Evolutionary conservation across 495 filamentous ascomycete genomes (phyloP), one percentile per base, ranked within the genome.

Genomic region (Alectoria sarmentosa): DNA sequence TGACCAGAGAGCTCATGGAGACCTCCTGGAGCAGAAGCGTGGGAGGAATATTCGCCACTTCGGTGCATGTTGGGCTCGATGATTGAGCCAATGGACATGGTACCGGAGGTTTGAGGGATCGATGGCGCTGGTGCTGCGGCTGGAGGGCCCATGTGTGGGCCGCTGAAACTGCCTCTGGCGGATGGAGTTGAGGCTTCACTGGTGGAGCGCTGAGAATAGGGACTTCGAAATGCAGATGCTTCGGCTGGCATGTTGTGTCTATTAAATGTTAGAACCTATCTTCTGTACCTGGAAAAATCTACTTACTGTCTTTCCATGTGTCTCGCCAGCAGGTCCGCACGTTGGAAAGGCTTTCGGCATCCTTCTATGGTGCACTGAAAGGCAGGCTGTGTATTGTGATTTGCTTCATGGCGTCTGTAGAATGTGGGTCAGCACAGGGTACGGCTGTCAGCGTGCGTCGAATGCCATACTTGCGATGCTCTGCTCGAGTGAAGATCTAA

Each of bases 221-320:
- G 61, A 54, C 59, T 66, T 26, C 67, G 61, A 14, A 49, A 64
- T 32, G 67, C 65, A 9, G 65, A 64, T n/a, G 62, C 28, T 5
- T 61, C 57, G 26, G 61, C 68, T 34, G 68, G 58, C 61, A 70
- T 68, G 14, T 72, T 67, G 56, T 72, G 70, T 63, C 69, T 71
- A 56, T 21, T 49, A 6, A 23, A 36, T 28, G 26, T 66, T 34
- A 66, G 26, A 14, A 32, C 30, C 7, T 14, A 19, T 13, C 9
- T 59, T 38, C 21, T 26, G 38, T 30, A 15, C n/a, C 42, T 1
- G 55, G 55, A 1, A 21, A 19, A 19, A 28, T 32, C 41, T 26
- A 77, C 89, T 80, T 76, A 93, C 90, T 93, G 90, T 82, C 88
- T 84, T 70, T 91, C 88, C 72, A 87, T 81, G 73, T 96, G 92